phyloP scores from a whole-genome alignment of 257 asterid genomes.

The Gentiana dahurica region DNA sequence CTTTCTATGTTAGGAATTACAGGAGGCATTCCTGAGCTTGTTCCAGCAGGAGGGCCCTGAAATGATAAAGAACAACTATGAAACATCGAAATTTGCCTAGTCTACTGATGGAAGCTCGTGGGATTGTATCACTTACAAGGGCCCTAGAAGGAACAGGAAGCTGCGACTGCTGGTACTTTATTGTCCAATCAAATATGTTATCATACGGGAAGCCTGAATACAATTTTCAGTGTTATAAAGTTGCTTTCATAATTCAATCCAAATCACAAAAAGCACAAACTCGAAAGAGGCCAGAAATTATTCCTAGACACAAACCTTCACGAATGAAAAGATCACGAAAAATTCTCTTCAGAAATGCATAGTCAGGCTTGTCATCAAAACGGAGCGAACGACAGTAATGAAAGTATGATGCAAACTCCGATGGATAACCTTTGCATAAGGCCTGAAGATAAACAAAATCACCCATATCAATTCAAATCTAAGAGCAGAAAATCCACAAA shows the following conservation, averaged over 20 bases:
- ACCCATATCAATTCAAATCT: conserved; percentile 9
- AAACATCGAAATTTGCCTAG: not conserved
- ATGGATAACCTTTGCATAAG: conserved; percentile 80
- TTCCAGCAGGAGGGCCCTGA: conserved; percentile 71
- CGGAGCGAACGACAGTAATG: conserved; percentile 96
- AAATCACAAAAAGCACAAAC: not conserved
- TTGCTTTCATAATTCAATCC: conserved; percentile 3
- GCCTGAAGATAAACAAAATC: conserved; percentile 36
- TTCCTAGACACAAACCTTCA: conserved; percentile 45
- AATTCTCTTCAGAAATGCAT: conserved; percentile 92
- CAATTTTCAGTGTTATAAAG: not conserved
- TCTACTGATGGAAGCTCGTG: not conserved
- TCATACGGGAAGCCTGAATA: conserved; percentile 86
- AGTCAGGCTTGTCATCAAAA: conserved; percentile 92
- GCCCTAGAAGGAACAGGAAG: conserved; percentile 69
- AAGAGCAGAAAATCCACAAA: conserved; percentile 7
- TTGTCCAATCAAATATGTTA: conserved; percentile 97
- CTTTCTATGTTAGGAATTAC: conserved; percentile 64
- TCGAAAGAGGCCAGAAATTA: not conserved
- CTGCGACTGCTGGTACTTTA: conserved; percentile 94
- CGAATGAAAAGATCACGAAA: conserved; percentile 97
- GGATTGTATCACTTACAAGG: conserved; percentile 36
- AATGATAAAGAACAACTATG: not conserved
- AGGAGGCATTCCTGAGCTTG: conserved; percentile 88
- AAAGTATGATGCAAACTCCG: conserved; percentile 95